Evolutionary conservation across 495 filamentous ascomycete genomes (phyloP).

Genomic region (Penicillium coffeae): DNA sequence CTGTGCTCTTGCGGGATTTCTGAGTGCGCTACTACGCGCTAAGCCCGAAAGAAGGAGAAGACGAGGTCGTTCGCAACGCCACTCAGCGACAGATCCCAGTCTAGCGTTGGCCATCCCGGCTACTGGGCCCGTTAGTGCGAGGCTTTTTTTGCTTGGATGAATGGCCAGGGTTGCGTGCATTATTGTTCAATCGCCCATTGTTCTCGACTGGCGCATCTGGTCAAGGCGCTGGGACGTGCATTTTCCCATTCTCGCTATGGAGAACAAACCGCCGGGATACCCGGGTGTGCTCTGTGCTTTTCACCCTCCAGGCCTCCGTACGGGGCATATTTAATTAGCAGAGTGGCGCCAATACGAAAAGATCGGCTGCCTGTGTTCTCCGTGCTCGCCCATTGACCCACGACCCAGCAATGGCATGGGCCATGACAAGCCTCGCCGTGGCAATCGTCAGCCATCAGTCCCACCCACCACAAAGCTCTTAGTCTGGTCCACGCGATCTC

Average conservation of each 20-base stretch:
- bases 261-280: no score
- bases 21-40: not conserved
- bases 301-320: no score
- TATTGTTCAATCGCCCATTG: no score
- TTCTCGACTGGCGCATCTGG: no score
- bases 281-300: no score
- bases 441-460: not conserved
- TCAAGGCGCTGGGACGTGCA: no score
- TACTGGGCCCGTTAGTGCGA: slow-evolving; percentile 1
- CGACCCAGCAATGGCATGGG: not conserved
- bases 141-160: not conserved
- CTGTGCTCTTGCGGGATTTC: slow-evolving; percentile 7
- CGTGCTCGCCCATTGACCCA: no score
- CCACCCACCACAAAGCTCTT: no score
- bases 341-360: slow-evolving; percentile 14
- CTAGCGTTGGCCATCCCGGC: not conserved
- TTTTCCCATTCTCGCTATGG: no score
- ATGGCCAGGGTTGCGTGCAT: not conserved
- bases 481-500: no score
- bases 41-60: not conserved
- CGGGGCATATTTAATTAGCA: no score
- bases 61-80: not conserved
- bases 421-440: not conserved
- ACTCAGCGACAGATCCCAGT: slow-evolving; percentile 1
- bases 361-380: slow-evolving; percentile 8